Base-by-base conservation (phyloP, 164 flowering plant species). In the Nelumbo lutea region DNA sequence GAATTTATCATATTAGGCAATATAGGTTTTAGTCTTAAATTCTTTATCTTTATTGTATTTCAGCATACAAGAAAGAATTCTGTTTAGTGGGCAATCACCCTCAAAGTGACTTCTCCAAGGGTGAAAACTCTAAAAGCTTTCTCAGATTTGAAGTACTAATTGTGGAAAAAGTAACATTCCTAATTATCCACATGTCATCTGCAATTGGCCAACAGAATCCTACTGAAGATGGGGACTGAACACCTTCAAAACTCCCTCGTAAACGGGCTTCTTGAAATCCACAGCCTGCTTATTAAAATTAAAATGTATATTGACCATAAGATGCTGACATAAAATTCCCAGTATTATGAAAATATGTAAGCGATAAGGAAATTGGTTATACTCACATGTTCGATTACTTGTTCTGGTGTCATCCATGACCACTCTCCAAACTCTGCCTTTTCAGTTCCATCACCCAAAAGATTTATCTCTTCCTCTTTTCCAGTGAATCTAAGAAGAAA, bases 391-490 rank as follows among this genome's bases (percentile, higher is more conserved):
- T 87, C 88, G 46, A 87, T 55, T 44, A 95, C 76, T 80, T 90
- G 78, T 40, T 90, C 84, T 0, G 98, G 93, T 6, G 88, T 76
- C 83, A 89, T 80, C 99, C 99, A 95, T 67, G 95, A 70, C 99
- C 99, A 95, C 62, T 88, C 83, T 46, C 86, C 96, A 83, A 95
- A 95, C 79, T 95, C 98, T 27, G 96, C 75, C 77, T 89, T 92
- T 72, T 90, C 99, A 47, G 87, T 83, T 52, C 95, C 97, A 77
- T 96, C 97, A 46, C 99, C 99, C 73, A 85, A 73, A 40, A 96
- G 96, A 85, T 96, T 93, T 51, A 96, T 81, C 71, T 93, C 99
- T 5, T 87, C 91, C 40, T 96, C 98, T 7, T 81, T 83, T 64
- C 99, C 98, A 9, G 82, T 86, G 78, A 96, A 82, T 72, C 83